A percentile compares a stretch with the other conserved stretches of the same genome.
These are phyloP conservation scores for Eucommia ulmoides DNA, from an alignment of 257 asterid genomes.

Conservation along the genomic window DNA sequence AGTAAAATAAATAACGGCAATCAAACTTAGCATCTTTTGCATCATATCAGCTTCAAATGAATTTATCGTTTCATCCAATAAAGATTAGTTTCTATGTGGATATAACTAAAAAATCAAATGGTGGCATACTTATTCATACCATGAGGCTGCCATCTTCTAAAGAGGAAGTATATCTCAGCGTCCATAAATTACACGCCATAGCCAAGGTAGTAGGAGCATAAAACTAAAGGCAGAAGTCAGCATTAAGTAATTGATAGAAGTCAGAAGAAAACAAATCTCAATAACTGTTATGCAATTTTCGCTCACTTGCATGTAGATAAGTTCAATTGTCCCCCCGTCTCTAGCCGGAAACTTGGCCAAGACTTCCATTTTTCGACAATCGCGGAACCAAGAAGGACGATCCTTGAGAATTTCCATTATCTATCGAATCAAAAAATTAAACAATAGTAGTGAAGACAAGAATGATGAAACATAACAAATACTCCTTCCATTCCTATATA, in stretches of 20 bases:
- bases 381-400: slow-evolving; percentile 24
- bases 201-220: slow-evolving; percentile 43
- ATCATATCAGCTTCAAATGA: neutral
- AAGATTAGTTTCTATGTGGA: no score
- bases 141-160: slow-evolving; percentile 33
- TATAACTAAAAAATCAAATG: neutral
- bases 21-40: neutral
- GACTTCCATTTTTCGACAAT: slow-evolving; percentile 25
- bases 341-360: slow-evolving; percentile 17
- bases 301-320: slow-evolving; percentile 28
- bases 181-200: slow-evolving; percentile 43
- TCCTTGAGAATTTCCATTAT: slow-evolving; percentile 28
- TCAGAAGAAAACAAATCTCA: neutral
- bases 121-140: slow-evolving; percentile 17
- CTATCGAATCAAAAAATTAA: slow-evolving; percentile 14
- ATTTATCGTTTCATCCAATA: no score
- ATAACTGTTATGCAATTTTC: neutral
- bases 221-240: slow-evolving; percentile 11
- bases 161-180: slow-evolving; percentile 29
- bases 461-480: neutral
- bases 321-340: slow-evolving; percentile 30
- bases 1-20: no score
- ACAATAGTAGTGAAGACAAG: neutral
- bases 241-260: neutral
- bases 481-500: no score